phyloP scores from a whole-genome alignment of 192 early-diverging fungal genomes.

The Paraglomus brasilianum region DNA sequence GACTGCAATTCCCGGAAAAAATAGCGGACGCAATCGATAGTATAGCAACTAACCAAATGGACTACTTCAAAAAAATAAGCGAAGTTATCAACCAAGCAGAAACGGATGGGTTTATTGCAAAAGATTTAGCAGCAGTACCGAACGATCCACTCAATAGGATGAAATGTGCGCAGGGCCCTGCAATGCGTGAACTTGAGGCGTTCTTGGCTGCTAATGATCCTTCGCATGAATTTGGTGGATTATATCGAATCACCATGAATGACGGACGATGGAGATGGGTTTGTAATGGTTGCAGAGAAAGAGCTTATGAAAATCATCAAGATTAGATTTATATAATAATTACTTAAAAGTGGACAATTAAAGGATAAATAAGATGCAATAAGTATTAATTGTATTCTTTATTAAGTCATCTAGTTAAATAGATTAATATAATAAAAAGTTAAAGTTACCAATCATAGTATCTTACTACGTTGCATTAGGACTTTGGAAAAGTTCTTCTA shows the following conservation, averaged over 20 bases:
- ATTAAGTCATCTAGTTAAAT: no score
- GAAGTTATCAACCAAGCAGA: not conserved
- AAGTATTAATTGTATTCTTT: no score
- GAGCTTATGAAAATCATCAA: no score
- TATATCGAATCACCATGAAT: not conserved
- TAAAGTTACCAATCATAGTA: no score
- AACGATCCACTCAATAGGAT: not conserved
- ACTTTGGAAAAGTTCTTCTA: no score
- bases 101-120: not conserved
- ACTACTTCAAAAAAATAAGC: not conserved
- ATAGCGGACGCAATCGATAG: not conserved
- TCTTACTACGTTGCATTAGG: no score
- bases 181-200: not conserved
- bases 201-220: not conserved
- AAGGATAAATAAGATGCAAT: no score
- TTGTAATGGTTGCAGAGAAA: not conserved
- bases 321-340: no score
- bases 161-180: not conserved
- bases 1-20: not conserved
- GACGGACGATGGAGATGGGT: constrained; percentile 4
- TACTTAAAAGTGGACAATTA: no score
- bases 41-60: not conserved
- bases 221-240: not conserved
- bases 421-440: no score
- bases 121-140: not conserved